A percentile compares a stretch with the other conserved stretches of the same genome.
These are phyloP conservation scores for Trichoderma semiorbis DNA, from an alignment of 2,329 filamentous ascomycete species.

Conservation along the genomic window DNA sequence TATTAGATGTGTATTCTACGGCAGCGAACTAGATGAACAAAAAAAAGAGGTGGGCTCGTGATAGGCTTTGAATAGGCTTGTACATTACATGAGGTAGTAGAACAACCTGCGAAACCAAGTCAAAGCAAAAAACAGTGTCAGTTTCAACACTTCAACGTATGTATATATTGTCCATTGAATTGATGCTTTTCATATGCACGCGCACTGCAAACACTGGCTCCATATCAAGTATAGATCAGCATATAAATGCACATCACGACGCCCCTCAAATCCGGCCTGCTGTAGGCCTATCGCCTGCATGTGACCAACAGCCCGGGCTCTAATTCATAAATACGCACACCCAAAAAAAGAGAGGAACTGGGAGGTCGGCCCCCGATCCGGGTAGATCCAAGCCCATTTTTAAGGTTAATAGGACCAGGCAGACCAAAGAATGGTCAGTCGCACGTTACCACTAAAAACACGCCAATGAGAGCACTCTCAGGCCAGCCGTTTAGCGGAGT, in stretches of 20 bases:
- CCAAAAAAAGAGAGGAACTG: not conserved
- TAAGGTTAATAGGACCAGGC: conserved; percentile 10
- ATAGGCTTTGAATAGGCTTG: not conserved
- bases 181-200: not conserved
- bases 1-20: conserved; percentile 15
- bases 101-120: not conserved
- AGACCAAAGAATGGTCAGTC: not conserved
- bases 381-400: conserved; percentile 8
- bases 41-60: not conserved
- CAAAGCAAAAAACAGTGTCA: not conserved
- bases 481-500: not conserved
- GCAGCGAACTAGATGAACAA: not conserved
- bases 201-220: not conserved
- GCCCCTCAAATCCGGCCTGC: not conserved
- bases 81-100: not conserved
- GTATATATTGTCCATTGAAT: not conserved
- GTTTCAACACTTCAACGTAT: not conserved
- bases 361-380: not conserved
- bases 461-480: not conserved
- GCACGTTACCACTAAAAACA: not conserved
- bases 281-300: not conserved
- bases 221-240: not conserved
- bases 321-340: not conserved
- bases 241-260: not conserved
- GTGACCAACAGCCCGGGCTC: not conserved